phyloP scores from a whole-genome alignment of 306 rosid genomes.

The Dryas octopetala region DNA sequence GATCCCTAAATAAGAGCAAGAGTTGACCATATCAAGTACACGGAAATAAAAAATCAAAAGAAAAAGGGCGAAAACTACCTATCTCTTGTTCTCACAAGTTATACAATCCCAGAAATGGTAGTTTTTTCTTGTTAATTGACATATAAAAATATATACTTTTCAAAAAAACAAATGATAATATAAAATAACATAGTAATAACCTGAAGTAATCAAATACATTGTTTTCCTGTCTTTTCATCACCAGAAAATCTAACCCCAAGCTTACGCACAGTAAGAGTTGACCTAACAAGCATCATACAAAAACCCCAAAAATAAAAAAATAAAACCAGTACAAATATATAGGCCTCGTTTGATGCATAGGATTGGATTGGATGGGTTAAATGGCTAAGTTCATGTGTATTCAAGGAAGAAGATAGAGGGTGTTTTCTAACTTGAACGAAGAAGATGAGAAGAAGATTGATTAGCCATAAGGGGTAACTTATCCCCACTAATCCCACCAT shows the following conservation, averaged over 20 bases:
- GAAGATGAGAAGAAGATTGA: too few species aligned
- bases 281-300: conserved; percentile 5
- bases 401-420: too few species aligned
- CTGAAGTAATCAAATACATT: not conserved
- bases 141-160: not conserved
- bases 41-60: not conserved
- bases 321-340: not conserved
- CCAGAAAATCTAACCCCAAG: not conserved
- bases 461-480: too few species aligned
- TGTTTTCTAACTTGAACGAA: too few species aligned
- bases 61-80: not conserved
- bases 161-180: not conserved
- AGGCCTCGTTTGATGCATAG: too few species aligned
- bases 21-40: not conserved
- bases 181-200: not conserved
- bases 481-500: too few species aligned
- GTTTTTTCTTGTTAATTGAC: not conserved
- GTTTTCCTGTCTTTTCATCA: not conserved
- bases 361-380: too few species aligned
- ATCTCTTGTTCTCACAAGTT: not conserved
- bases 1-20: not conserved
- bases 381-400: too few species aligned
- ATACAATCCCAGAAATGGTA: not conserved
- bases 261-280: not conserved
- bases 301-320: not conserved